These are phyloP conservation scores for Apiotrichum porosum DNA, from an alignment of 1,284 basidiomycete genomes.

Conservation along the genomic window DNA sequence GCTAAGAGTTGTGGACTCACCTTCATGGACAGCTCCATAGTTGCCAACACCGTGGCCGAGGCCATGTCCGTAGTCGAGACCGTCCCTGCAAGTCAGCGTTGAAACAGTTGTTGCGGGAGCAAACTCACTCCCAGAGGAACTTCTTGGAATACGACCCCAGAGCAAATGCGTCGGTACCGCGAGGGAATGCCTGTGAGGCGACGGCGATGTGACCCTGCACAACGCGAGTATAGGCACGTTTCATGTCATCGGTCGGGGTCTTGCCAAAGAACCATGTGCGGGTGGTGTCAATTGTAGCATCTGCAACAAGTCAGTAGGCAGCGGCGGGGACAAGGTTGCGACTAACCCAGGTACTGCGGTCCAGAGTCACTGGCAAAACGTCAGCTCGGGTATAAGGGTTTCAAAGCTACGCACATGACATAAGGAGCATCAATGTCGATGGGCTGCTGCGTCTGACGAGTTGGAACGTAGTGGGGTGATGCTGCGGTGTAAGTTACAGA, in stretches of 20 bases:
- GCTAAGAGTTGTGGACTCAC: slow-evolving; percentile 50
- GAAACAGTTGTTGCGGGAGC: too few relatives aligned
- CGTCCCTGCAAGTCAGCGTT: slow-evolving; percentile 54
- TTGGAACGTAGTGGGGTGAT: slow-evolving; percentile 85
- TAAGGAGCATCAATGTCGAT: slow-evolving; percentile 79
- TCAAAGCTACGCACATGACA: slow-evolving; percentile 63
- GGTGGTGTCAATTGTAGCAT: slow-evolving; percentile 90
- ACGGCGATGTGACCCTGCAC: slow-evolving; percentile 96
- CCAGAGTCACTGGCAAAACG: slow-evolving; percentile 68
- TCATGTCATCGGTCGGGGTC: slow-evolving; percentile 67
- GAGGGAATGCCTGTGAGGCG: slow-evolving; percentile 80
- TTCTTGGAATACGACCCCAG: slow-evolving; percentile 80
- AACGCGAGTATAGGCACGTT: slow-evolving; percentile 88
- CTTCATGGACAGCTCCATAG: slow-evolving; percentile 41
- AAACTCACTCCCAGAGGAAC: slow-evolving; percentile 66
- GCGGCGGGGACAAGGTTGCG: background rate
- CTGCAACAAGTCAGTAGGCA: too few relatives aligned
- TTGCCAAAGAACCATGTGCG: slow-evolving; percentile 77
- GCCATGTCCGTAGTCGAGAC: slow-evolving; percentile 62
- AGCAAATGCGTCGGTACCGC: slow-evolving; percentile 72
- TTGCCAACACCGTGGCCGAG: slow-evolving; percentile 45
- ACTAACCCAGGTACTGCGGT: slow-evolving; percentile 68
- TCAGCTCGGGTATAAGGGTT: slow-evolving; percentile 6
- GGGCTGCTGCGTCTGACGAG: slow-evolving; percentile 61
- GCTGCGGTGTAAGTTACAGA: slow-evolving; percentile 50